Percentiles rank a stretch among this genome's conserved stretches.
phyloP scores from a whole-genome alignment of 78 protist genomes.

The Dictyostelium purpureum region DNA sequence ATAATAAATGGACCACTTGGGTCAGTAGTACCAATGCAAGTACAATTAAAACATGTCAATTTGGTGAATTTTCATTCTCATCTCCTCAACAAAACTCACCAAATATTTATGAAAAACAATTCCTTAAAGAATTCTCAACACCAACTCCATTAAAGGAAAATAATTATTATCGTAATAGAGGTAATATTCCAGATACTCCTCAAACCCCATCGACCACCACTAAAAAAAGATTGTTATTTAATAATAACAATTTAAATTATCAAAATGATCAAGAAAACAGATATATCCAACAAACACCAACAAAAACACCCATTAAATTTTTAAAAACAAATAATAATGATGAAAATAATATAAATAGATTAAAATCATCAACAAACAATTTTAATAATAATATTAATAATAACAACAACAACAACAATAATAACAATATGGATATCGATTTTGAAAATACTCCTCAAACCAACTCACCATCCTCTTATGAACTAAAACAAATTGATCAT shows the following conservation, averaged over 20 bases:
- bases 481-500: background rate
- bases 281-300: background rate
- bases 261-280: background rate
- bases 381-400: no score
- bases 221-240: constrained; percentile 20
- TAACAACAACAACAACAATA: background rate
- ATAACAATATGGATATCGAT: background rate
- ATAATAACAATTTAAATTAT: background rate
- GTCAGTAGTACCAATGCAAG: background rate
- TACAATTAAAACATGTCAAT: background rate
- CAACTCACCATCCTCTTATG: background rate
- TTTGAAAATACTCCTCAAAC: no score
- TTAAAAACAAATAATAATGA: background rate
- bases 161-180: background rate
- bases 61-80: constrained; percentile 14
- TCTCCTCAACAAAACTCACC: constrained; percentile 5
- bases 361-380: background rate
- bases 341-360: background rate
- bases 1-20: background rate
- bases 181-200: background rate
- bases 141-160: constrained; percentile 27
- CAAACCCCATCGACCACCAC: background rate
- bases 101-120: background rate
- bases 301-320: constrained; percentile 6
- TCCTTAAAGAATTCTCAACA: constrained; percentile 20